Evolutionary conservation across 2,329 filamentous ascomycete genomes (phyloP).

Genomic region (Bertia moriformis): DNA sequence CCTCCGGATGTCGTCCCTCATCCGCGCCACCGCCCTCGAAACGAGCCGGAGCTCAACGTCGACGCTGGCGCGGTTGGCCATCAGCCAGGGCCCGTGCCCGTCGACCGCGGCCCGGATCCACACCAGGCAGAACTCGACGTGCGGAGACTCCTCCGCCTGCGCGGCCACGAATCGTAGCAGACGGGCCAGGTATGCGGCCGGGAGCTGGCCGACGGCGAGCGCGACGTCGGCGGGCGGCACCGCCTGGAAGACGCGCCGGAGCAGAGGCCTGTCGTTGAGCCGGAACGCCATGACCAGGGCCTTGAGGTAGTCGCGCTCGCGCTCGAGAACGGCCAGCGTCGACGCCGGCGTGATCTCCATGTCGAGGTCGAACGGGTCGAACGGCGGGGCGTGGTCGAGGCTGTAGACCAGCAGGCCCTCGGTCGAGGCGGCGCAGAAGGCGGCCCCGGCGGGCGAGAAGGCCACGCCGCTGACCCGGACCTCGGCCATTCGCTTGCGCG

Average conservation of each 20-base stretch:
- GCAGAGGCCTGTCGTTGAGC: conserved; percentile 69
- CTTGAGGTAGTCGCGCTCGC: conserved; percentile 70
- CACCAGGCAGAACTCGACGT: conserved; percentile 84
- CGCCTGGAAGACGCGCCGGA: conserved; percentile 73
- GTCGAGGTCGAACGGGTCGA: conserved; percentile 92
- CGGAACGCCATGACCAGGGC: conserved; percentile 95
- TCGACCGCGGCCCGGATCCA: conserved; percentile 80
- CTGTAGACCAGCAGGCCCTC: conserved; percentile 91
- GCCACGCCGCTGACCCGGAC: conserved; percentile 72
- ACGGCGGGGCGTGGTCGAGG: conserved; percentile 68
- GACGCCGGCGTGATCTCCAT: conserved; percentile 83
- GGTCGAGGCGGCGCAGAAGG: conserved; percentile 89
- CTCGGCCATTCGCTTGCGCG: conserved; percentile 62
- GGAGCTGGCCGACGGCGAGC: conserved; percentile 66
- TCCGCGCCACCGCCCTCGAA: conserved; percentile 63
- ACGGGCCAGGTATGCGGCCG: conserved; percentile 71
- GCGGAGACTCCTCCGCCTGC: conserved; percentile 77
- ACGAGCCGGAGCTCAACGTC: conserved; percentile 76
- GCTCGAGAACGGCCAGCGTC: conserved; percentile 54
- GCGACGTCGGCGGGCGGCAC: conserved; percentile 63
- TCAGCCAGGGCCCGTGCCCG: conserved; percentile 72
- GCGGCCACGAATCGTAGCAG: conserved; percentile 76
- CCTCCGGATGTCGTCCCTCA: conserved; percentile 68
- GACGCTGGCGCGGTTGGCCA: conserved; percentile 64
- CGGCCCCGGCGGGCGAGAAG: conserved; percentile 76